Evolutionary conservation across 768 basidiomycete species (phyloP).

Genomic region (Rhodotorula sphaerocarpa): DNA sequence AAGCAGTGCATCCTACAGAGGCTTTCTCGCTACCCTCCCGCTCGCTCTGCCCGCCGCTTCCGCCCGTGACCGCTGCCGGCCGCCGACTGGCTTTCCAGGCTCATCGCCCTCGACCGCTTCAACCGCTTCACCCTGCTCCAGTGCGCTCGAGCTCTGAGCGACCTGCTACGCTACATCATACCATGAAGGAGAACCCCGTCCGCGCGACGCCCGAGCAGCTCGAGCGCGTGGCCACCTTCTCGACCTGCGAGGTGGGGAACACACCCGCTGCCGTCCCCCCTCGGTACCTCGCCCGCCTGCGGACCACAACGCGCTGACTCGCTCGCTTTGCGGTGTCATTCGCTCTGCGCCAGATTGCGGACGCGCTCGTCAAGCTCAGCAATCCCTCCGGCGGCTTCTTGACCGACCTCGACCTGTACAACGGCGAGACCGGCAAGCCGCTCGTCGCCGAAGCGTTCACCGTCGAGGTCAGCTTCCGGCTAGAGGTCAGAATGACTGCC

Average conservation of each 20-base stretch:
- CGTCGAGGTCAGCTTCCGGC: constrained; percentile 52
- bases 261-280: neutral
- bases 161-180: no score
- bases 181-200: no score
- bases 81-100: no score
- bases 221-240: neutral
- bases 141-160: no score
- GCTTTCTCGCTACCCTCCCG: no score
- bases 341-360: constrained; percentile 55
- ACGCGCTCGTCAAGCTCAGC: constrained; percentile 74
- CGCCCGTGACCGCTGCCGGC: no score
- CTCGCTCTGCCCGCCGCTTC: no score
- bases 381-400: constrained; percentile 65
- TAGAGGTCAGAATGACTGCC: no score
- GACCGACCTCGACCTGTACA: constrained; percentile 56
- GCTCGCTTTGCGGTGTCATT: no score
- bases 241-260: constrained; percentile 24
- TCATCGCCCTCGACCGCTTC: no score
- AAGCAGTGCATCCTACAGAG: no score
- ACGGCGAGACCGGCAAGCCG: constrained; percentile 35
- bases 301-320: neutral
- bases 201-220: neutral
- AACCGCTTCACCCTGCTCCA: no score
- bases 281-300: neutral
- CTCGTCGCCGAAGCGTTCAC: constrained; percentile 78